Evolutionary conservation across 768 basidiomycete species (phyloP).

Genomic region (Baorangia bicolor): DNA sequence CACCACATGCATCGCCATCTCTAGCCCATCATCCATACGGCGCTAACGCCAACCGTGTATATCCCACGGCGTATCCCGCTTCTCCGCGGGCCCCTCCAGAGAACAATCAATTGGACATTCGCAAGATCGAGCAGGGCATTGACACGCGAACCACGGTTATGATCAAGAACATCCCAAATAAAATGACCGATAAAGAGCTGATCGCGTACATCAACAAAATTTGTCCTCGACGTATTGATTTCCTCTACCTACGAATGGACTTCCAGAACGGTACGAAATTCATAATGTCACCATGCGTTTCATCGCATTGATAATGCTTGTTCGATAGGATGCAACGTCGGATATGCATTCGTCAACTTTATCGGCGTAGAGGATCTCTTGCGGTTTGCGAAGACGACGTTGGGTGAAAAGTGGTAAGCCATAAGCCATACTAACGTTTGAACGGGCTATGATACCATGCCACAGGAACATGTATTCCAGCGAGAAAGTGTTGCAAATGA

Average conservation of each 20-base stretch:
- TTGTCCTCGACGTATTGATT: conserved; percentile 77
- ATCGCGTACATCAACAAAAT: conserved; percentile 66
- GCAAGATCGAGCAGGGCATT: conserved; percentile 69
- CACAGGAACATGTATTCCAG: conserved; percentile 88
- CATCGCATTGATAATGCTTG: conserved; percentile 1
- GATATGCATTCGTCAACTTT: conserved; percentile 90
- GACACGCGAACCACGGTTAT: conserved; percentile 86
- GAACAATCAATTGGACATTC: conserved; percentile 64
- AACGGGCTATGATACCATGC: conserved; percentile 2
- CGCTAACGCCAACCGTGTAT: conserved; percentile 18
- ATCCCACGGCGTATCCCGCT: conserved; percentile 22
- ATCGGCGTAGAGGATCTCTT: conserved; percentile 76
- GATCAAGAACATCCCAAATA: conserved; percentile 93
- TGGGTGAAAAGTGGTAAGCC: conserved; percentile 80
- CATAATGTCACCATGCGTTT: background rate
- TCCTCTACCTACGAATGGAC: conserved; percentile 86
- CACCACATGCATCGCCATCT: conserved; percentile 27
- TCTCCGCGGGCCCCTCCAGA: conserved; percentile 34
- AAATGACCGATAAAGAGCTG: conserved; percentile 78
- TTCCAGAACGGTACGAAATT: conserved; percentile 66
- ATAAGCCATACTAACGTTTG: background rate
- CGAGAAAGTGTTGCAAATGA: conserved; percentile 88
- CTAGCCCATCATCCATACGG: conserved; percentile 19
- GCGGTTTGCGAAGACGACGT: conserved; percentile 65
- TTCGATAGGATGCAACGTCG: conserved; percentile 65